Base-by-base conservation (phyloP, 2,329 filamentous ascomycete species). In the Fusarium stilboides region DNA sequence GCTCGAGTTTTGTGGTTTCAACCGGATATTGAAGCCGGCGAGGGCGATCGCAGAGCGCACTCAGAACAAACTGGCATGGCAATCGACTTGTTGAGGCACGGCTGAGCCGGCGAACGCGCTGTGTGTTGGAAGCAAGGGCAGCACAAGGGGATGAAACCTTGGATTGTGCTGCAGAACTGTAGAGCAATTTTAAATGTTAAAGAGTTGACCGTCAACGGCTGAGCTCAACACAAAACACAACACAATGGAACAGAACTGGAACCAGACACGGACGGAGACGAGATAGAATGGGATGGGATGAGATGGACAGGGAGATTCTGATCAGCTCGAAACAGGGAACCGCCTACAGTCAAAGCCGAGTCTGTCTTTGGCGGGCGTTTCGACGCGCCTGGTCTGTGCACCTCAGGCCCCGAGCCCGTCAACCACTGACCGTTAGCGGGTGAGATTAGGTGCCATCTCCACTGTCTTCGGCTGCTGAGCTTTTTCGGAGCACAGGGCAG, bases 1-100 rank as follows among this genome's bases (percentile, higher is more conserved):
- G 45, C 52, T 59, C 55, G 54, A 36, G 31, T 52, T 57, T 43
- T 55, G 52, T 45, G 39, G 54, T 42, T 69, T 69, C 66, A 67
- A 52, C 66, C 45, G 52, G 66, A 57, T 69, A 56, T 72, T 63
- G 60, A 58, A 62, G 62, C 64, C 62, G 65, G 65, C 62, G 67
- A 75, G 62, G 54, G 70, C 63, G 64, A 70, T 69, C 64, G 71
- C 65, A 56, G 51, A 66, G 58, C 70, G 63, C 68, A 69, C 58
- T 55, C 45, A 39, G 55, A 46, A 58, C 71, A 66, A 64, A 58
- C 61, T 70, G 59, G 62, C 72, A 75, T 74, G 58, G 72, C 72
- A 74, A 58, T 68, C 50, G 42, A 68, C 45, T 51, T 47, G 53
- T 60, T 60, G 43, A 34, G 64, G 69, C 66, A 47, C 66, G 64